phyloP scores from a whole-genome alignment of 1,284 basidiomycete species.

The Boletus albobrunnescens region DNA sequence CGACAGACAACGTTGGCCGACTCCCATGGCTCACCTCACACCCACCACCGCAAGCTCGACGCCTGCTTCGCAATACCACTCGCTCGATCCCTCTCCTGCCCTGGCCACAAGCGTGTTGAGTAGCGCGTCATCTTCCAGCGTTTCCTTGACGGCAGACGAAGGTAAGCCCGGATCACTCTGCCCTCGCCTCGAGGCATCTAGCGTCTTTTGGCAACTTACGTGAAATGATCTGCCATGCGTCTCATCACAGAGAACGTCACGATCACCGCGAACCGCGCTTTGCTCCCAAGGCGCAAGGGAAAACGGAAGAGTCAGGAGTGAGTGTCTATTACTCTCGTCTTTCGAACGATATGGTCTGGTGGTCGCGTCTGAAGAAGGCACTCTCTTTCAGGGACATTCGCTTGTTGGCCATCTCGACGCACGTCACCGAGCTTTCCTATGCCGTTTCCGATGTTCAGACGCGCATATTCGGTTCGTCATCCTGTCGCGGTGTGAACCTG shows the following conservation, averaged over 20 bases:
- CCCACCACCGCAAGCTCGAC: conserved; percentile 27
- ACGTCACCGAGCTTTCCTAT: conserved; percentile 79
- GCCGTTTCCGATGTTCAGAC: conserved; percentile 82
- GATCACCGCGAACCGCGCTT: conserved; percentile 50
- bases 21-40: conserved; percentile 27
- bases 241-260: conserved; percentile 59
- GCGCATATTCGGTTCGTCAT: conserved; percentile 68
- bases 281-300: conserved; percentile 41
- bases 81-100: conserved; percentile 37
- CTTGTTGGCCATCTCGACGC: conserved; percentile 71
- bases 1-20: background rate
- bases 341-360: conserved; percentile 24
- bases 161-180: conserved; percentile 39
- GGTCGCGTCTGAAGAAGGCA: conserved; percentile 28
- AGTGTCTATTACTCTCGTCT: conserved; percentile 26
- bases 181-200: conserved; percentile 23
- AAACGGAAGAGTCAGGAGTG: conserved; percentile 59
- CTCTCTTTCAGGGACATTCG: conserved; percentile 57
- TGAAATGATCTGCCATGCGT: conserved; percentile 32
- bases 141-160: conserved; percentile 53
- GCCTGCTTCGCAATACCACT: conserved; percentile 35
- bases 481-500: conserved; percentile 2
- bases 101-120: conserved; percentile 36
- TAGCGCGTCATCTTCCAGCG: conserved; percentile 48
- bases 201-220: conserved; percentile 33